A percentile compares a stretch with the other conserved stretches of the same genome.
These are phyloP conservation scores for Cordyceps fumosorosea DNA, from an alignment of 2,329 filamentous ascomycete genomes.

Conservation along the genomic window DNA sequence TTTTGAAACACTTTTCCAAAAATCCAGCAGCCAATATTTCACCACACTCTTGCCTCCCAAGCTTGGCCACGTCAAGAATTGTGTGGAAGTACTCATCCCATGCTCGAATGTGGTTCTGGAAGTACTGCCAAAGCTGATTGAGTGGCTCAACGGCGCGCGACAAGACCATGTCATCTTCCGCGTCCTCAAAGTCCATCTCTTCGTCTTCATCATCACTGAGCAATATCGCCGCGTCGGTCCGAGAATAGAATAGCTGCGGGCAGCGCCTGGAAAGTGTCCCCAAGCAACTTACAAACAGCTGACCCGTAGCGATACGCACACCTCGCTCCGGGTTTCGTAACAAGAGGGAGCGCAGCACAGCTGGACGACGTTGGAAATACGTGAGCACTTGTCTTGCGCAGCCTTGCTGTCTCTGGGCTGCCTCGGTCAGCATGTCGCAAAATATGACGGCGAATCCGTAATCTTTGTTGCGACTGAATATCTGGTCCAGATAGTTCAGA, in stretches of 20 bases:
- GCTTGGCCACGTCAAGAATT: conserved; percentile 57
- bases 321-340: conserved; percentile 51
- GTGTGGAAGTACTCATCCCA: conserved; percentile 74
- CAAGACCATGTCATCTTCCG: conserved; percentile 23
- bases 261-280: conserved; percentile 41
- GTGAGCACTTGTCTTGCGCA: conserved; percentile 55
- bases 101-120: conserved; percentile 55
- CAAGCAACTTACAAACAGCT: conserved; percentile 47
- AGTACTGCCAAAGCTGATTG: conserved; percentile 51
- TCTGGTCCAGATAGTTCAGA: conserved; percentile 65
- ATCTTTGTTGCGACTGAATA: conserved; percentile 67
- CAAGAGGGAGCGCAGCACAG: conserved; percentile 58
- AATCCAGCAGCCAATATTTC: conserved; percentile 56
- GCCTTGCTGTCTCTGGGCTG: conserved; percentile 42
- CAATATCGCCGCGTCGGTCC: neutral
- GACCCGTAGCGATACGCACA: conserved; percentile 47
- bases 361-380: conserved; percentile 51
- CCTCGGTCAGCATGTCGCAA: conserved; percentile 39
- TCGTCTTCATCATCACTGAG: conserved; percentile 8
- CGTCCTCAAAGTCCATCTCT: conserved; percentile 7
- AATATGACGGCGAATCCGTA: conserved; percentile 54
- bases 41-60: conserved; percentile 53
- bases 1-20: conserved; percentile 50
- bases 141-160: conserved; percentile 41
- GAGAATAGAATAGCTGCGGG: conserved; percentile 40